A percentile compares a stretch with the other conserved stretches of the same genome.
Evolutionary conservation across 2,329 filamentous ascomycete genomes (phyloP).

Genomic region (Pestalotiopsis sp.): DNA sequence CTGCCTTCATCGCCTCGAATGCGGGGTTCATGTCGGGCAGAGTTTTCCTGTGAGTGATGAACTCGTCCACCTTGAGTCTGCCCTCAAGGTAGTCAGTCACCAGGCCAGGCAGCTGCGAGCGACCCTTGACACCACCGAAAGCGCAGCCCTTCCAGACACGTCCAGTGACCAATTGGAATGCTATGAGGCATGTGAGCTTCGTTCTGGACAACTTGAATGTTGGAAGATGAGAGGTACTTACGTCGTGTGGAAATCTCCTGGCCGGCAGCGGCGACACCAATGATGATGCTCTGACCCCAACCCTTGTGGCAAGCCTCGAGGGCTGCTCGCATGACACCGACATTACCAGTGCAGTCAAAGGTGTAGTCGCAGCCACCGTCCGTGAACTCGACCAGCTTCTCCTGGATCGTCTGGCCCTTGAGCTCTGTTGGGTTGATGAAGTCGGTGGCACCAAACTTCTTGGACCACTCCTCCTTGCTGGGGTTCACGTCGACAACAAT

Average conservation of each 20-base stretch:
- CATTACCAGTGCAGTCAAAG: conserved; percentile 98
- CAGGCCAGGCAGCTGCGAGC: conserved; percentile 84
- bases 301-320: conserved; percentile 99
- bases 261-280: conserved; percentile 93
- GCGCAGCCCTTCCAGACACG: conserved; percentile 98
- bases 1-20: conserved; percentile 92
- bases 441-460: conserved; percentile 94
- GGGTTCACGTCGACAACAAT: conserved; percentile 81
- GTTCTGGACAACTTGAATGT: neutral
- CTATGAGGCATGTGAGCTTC: conserved; percentile 45
- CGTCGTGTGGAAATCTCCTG: conserved; percentile 94
- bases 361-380: conserved; percentile 98
- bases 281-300: conserved; percentile 97
- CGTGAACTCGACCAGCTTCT: conserved; percentile 95
- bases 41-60: conserved; percentile 93
- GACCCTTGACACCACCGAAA: conserved; percentile 97
- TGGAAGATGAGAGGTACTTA: conserved; percentile 52
- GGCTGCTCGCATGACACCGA: conserved; percentile 87
- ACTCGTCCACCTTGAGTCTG: conserved; percentile 96
- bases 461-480: conserved; percentile 85
- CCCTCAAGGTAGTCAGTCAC: conserved; percentile 89
- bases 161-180: conserved; percentile 98
- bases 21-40: conserved; percentile 84
- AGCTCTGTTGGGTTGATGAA: conserved; percentile 93
- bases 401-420: conserved; percentile 78